Base-by-base conservation (phyloP, 495 filamentous ascomycete species). In the Penicillium angulare region DNA sequence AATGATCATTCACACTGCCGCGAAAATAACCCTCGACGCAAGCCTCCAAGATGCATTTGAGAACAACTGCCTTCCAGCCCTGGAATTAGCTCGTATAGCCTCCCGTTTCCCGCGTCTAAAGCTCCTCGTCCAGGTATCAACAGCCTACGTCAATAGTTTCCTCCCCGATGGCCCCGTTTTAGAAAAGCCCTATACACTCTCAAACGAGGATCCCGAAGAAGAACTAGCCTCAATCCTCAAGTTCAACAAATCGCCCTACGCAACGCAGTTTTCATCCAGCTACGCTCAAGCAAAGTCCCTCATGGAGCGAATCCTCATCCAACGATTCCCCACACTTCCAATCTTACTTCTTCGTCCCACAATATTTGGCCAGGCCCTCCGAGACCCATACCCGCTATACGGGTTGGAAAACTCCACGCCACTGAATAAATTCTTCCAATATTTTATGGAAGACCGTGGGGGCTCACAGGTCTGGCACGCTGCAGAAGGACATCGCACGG, bases 251-350 rank as follows among this genome's bases (percentile, higher is more conserved):
- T 67, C 64, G 1, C 55, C 67, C 5, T 40, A 63, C 27, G 49
- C 56, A 0, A 13, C 43, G 3, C 57, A 32, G 1, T 73, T 75
- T 46, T 61, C 68, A 1, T 71, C 65, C 7, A 58, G 61, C 6
- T 75, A 75, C 33, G 66, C 65, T 17, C 59, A 69, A 8, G 66
- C 70, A 22, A 75, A 75, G 43, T 58, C 73, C 36, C 35, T 75
- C 1, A 68, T 69, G 63, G 72, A 75, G 46, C 58, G 67, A 27
- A 48, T 74, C 7, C 57, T 73, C 8, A 39, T 60, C 7, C 55
- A 50, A 2, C 55, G 65, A 9, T 67, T 60, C 47, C 61, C 67
- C 2, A 43, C 57, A 21, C 44, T 74, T 6, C 68, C 71, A 3
- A 41, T 74, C 20, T 43, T 74, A 4, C 34, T 75, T n/a, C 42